Evolutionary conservation across 495 filamentous ascomycete genomes (phyloP), one percentile per base, ranked within the genome.

Genomic region (Penicillium paxilli): DNA sequence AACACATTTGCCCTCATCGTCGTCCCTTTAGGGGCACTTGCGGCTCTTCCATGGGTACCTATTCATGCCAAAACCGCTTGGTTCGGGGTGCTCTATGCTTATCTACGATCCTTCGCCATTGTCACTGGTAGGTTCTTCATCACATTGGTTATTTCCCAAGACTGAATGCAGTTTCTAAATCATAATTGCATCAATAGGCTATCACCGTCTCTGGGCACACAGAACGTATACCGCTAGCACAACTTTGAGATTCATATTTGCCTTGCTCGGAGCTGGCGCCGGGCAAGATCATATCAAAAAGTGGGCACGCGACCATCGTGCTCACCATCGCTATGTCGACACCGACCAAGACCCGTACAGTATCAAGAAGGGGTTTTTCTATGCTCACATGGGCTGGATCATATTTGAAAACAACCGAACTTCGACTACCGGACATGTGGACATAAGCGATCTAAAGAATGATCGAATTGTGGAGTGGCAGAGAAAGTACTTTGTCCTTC

Each of bases 321-420:
- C 94, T 58, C 94, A 98, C 71, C 94, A 98, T 78, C 87, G 94
- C 58, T 97, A 96, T 68, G 96, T 92, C 77, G 94, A 97, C 63
- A 98, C 94, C 64, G 88, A 95, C 49, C 95, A 98, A 74, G 94
- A 98, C 64, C 94, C 94, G 16, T 98, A 97, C 79, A 92, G 86
- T 51, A 92, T 97, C 56, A 88, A 91, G 72, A 97, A 97, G 82
- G 93, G 93, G 47, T 83, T 96, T 16, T 74, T 93, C 57, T 95
- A 96, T 81, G 93, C 90, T 47, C 93, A 98, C 73, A 79, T 97
- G 44, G 93, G 93, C 62, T 86, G 83, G 83, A 91, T 94, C 84
- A 70, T 94, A 56, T 85, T 92, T 80, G 90, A 92, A 77, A 86
- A 92, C 73, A 90, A 92, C 75, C n/a, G 33, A 14, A 88, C 87